Evolutionary conservation across 192 early-diverging fungal genomes (phyloP), one percentile per base, ranked within the genome.

Genomic region (Coemansia umbellata): DNA sequence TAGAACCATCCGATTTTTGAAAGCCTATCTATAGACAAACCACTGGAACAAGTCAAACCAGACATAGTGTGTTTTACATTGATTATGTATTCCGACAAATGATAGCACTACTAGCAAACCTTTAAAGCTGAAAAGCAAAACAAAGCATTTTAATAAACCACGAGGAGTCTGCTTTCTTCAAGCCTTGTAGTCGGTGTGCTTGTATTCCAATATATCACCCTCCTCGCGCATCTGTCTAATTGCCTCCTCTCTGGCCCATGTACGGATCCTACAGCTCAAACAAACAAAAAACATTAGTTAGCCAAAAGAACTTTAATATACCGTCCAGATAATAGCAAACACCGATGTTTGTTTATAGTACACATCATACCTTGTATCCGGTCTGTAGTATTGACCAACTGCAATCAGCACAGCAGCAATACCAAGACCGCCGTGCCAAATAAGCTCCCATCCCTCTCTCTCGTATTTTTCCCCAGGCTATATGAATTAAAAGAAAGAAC

Each of bases 211-310:
- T 22, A 56, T 26, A 55, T 84, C 76, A 31, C 86, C 87, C 43
- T 83, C 77, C 53, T 83, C 87, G 58, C 74, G 74, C 78, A 91
- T 74, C 58, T 82, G 83, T 51, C 82, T 82, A 67, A 88, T 78
- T 45, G 89, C 89, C 78, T 91, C 87, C 60, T 75, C 72, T 26
- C 63, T 69, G 33, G 89, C 89, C 89, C 87, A 89, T 17, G 84
- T 83, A 44, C 83, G 78, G 42, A 91, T 62, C 55, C 83, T 86
- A 78, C 9, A 51, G n/a, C 19, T 15, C 17, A 22, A 15, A 50
- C 9, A 39, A 8, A 57, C n/a, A 32, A 22, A 31, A 19, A n/a
- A 14, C 17, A 47, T 31, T 53, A 50, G 23, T 24, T 14, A n/a
- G n/a, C n/a, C n/a, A n/a, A n/a, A n/a, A n/a, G n/a, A n/a, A n/a